Conservation (phyloP, 73 alveolate species). For the Durusdinium trenchii region DNA sequence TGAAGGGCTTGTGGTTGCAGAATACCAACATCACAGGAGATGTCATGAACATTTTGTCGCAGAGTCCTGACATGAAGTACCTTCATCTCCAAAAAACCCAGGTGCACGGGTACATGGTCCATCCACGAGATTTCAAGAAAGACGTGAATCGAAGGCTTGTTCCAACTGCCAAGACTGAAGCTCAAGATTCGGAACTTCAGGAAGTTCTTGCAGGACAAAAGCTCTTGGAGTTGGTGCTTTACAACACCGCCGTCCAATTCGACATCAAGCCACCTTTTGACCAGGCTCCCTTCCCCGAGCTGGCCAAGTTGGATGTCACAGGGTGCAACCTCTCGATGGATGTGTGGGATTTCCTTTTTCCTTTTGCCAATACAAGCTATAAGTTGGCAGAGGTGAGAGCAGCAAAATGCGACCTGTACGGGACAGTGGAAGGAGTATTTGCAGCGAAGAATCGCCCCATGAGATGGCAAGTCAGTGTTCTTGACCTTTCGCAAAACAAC, state of each 20-base stretch:
- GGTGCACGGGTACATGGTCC: neutral
- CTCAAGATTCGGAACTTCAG: neutral
- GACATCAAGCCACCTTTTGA: neutral
- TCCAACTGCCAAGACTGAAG: neutral
- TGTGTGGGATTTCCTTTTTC: slow-evolving; percentile 37
- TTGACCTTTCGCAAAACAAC: slow-evolving; percentile 29
- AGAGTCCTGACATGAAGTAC: neutral
- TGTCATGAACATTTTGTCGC: neutral
- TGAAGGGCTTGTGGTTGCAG: slow-evolving; percentile 39
- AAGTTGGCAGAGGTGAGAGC: neutral
- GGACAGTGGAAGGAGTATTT: neutral
- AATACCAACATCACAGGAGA: neutral
- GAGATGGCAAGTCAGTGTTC: neutral
- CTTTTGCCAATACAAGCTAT: neutral
- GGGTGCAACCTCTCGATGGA: slow-evolving; percentile 18
- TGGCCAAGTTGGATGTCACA: slow-evolving; percentile 9
- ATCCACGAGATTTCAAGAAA: neutral
- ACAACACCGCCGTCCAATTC: neutral
- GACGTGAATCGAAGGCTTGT: neutral
- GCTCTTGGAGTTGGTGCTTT: slow-evolving; percentile 25
- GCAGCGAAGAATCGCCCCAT: neutral
- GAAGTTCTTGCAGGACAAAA: neutral
- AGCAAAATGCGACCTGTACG: neutral
- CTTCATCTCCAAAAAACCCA: neutral
- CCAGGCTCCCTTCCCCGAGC: neutral